A percentile compares a stretch with the other conserved stretches of the same genome.
phyloP scores from a whole-genome alignment of 2,329 filamentous ascomycete species.

The Meredithiella fracta region DNA sequence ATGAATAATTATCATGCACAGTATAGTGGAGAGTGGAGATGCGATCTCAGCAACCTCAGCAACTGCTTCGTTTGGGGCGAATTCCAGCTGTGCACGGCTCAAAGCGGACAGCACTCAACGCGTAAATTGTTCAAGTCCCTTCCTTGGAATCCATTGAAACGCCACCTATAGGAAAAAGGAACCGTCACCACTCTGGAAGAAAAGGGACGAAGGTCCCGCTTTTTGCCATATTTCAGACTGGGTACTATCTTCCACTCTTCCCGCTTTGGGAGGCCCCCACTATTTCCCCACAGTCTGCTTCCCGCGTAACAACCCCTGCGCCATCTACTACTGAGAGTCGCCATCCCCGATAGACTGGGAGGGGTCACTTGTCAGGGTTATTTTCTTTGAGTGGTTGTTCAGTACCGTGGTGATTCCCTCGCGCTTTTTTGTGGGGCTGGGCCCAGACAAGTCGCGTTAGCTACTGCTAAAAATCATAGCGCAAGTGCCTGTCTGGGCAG shows the following conservation, averaged over 20 bases:
- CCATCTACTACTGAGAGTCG: background rate
- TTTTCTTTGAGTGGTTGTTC: no score
- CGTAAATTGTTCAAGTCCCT: no score
- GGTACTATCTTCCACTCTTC: background rate
- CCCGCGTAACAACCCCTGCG: background rate
- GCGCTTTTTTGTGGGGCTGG: conserved; percentile 8
- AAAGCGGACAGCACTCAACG: no score
- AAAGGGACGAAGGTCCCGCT: background rate
- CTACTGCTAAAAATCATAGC: background rate
- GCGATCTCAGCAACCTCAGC: no score
- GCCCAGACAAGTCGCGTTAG: conserved; percentile 1
- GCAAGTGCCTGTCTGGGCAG: background rate
- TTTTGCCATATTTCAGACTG: background rate
- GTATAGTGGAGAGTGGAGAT: no score
- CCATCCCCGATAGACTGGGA: background rate
- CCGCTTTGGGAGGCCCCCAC: background rate
- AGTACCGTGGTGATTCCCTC: background rate
- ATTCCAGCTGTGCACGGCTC: no score
- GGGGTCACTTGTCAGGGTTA: no score
- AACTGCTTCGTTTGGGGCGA: no score
- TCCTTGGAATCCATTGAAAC: no score
- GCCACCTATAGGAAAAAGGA: no score
- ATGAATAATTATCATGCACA: no score
- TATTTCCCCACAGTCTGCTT: background rate
- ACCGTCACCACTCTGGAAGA: no score